Base-by-base conservation (phyloP, 139 green algal genomes). In the Coelastrella sp. region DNA sequence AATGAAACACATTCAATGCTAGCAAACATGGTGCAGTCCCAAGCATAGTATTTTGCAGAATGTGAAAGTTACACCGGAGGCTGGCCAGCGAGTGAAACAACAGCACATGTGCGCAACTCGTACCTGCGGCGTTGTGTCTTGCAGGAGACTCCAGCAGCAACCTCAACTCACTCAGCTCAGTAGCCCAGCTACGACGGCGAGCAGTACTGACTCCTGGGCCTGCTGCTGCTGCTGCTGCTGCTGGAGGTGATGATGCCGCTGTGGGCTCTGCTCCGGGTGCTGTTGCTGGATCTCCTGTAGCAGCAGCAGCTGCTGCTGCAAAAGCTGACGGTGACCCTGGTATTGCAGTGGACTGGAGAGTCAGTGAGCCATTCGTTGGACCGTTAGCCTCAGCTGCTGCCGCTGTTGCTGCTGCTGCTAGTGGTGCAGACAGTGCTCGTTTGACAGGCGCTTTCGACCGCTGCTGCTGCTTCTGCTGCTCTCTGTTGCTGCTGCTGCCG, bases 141-240 rank as follows among this genome's bases (percentile, higher is more conserved):
- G 82, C 64, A 47, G 82, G 82, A 13, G 82, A 79, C 82, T 87
- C 82, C 82, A 87, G 82, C 82, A 87, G 82, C 64, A 77, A 4
- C 65, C 65, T 22, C 64, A 87, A 32, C 64, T 87, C 64, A 32
- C n/a, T 79, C 82, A 87, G 32, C 32, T 87, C 82, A 79, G 82
- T 32, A 64, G 82, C 82, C 82, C 82, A 87, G 22, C 64, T 71
- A 5, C 64, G 82, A 47, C 22, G 19, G 54, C 54, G 64, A 87
- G 23, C 82, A 65, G 14, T 64, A 87, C 22, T 32, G 0, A 22
- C 54, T 7, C 14, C 82, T 64, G 65, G 14, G 54, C 6, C 68
- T 16, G 47, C 20, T 23, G 54, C 66, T 47, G 10, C n/a, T n/a
- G n/a, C 59, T 78, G n/a, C 57, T 61, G 65, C 54, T 22, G 81